Conservation (phyloP, 768 basidiomycete genomes). For the Chalciporus chontae region DNA sequence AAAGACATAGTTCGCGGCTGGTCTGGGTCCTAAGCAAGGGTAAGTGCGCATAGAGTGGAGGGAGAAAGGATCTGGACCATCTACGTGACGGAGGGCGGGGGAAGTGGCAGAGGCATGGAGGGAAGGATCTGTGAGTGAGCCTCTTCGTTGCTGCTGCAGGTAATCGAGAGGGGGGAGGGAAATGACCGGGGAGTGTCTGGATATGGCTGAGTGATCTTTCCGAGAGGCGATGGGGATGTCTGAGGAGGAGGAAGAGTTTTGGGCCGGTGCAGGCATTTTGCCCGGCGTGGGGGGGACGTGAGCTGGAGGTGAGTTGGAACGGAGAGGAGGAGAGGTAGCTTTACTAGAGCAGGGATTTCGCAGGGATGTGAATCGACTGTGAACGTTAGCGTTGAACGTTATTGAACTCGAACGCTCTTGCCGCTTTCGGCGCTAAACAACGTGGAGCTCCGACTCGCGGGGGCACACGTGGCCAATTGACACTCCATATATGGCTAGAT, state of each 20-base stretch:
- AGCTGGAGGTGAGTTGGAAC: background rate
- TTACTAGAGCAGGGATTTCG: background rate
- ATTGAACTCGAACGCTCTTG: constrained; percentile 22
- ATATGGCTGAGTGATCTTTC: constrained; percentile 25
- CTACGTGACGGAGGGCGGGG: constrained; percentile 18
- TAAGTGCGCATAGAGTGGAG: constrained; percentile 19
- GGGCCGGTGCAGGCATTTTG: constrained; percentile 11
- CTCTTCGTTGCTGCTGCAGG: constrained; percentile 76
- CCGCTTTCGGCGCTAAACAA: constrained; percentile 25
- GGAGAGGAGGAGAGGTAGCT: background rate
- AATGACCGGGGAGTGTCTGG: constrained; percentile 50
- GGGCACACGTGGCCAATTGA: constrained; percentile 28
- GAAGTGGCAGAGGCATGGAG: constrained; percentile 50
- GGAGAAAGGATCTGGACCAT: constrained; percentile 20
- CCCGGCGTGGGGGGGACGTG: constrained; percentile 6
- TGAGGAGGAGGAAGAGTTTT: constrained; percentile 4
- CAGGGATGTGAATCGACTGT: constrained; percentile 13
- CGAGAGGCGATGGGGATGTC: constrained; percentile 22
- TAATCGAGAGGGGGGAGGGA: constrained; percentile 75
- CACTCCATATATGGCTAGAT: constrained; percentile 22
- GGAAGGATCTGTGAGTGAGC: constrained; percentile 81
- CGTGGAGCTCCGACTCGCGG: constrained; percentile 28
- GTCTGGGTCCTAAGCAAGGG: constrained; percentile 45
- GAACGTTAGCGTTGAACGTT: constrained; percentile 29
- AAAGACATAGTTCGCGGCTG: constrained; percentile 66